Evolutionary conservation across 768 basidiomycete species (phyloP).

Genomic region (Phylloporus sp.): DNA sequence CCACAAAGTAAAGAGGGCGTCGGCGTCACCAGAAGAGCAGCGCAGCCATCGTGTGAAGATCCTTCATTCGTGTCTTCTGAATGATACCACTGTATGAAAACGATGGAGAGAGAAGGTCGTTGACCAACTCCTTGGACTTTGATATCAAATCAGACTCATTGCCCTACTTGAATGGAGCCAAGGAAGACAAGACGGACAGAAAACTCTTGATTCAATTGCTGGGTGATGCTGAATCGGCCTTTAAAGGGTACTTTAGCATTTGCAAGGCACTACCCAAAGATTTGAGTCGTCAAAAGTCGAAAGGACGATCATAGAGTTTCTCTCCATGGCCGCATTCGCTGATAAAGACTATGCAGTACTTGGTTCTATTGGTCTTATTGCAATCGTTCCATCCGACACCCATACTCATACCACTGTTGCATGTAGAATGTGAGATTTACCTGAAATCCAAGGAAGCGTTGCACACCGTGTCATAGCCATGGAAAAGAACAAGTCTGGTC

Average conservation of each 20-base stretch:
- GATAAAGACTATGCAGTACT: background rate
- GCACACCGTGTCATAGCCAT: no score
- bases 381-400: background rate
- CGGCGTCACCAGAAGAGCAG: background rate
- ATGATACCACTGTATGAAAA: slow-evolving; percentile 23
- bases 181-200: background rate
- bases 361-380: no score
- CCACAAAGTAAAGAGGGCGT: slow-evolving; percentile 5
- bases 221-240: slow-evolving; percentile 16
- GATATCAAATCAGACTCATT: background rate
- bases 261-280: background rate
- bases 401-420: background rate
- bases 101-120: slow-evolving; percentile 22
- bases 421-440: background rate
- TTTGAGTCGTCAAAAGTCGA: background rate
- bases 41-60: slow-evolving; percentile 2
- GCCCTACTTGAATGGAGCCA: background rate
- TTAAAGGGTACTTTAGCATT: slow-evolving; percentile 7
- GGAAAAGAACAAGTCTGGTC: background rate
- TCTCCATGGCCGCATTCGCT: background rate
- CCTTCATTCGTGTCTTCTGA: slow-evolving; percentile 15
- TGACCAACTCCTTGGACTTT: slow-evolving; percentile 8
- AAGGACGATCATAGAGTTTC: background rate
- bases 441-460: background rate
- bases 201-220: slow-evolving; percentile 9